Conservation (phyloP, 805 yeast genomes). For the Metschnikowia similis region DNA sequence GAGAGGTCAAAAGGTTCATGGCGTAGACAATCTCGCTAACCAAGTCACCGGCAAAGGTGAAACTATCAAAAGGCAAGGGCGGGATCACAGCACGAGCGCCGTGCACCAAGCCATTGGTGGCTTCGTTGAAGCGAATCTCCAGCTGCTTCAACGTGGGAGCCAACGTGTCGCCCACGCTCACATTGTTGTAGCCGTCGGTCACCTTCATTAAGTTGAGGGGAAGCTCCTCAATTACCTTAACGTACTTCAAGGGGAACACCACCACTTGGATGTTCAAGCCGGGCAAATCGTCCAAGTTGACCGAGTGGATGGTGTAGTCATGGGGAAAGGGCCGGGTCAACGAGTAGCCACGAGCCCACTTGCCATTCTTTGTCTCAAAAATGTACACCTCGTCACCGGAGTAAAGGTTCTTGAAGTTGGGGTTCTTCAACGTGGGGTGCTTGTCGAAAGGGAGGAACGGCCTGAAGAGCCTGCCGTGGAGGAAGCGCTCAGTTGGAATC, state of each 20-base stretch:
- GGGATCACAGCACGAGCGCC: slow-evolving; percentile 31
- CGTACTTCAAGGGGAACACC: slow-evolving; percentile 57
- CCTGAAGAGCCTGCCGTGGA: slow-evolving; percentile 35
- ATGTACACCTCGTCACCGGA: slow-evolving; percentile 77
- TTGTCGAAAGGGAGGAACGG: slow-evolving; percentile 41
- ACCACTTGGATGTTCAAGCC: slow-evolving; percentile 50
- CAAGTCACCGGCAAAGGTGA: slow-evolving; percentile 38
- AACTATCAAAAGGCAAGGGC: slow-evolving; percentile 49
- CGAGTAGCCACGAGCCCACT: slow-evolving; percentile 80
- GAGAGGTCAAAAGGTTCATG: slow-evolving; percentile 54
- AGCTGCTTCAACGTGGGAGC: slow-evolving; percentile 34
- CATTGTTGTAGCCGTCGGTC: slow-evolving; percentile 29
- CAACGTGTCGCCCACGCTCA: slow-evolving; percentile 15
- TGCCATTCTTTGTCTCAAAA: slow-evolving; percentile 56
- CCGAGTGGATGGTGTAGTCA: slow-evolving; percentile 59
- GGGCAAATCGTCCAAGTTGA: slow-evolving; percentile 60
- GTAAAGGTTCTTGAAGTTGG: slow-evolving; percentile 49
- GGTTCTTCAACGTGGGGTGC: slow-evolving; percentile 34
- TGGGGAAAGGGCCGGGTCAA: slow-evolving; percentile 65
- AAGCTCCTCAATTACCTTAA: slow-evolving; percentile 41
- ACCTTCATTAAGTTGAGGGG: slow-evolving; percentile 30
- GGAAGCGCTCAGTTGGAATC: slow-evolving; percentile 34
- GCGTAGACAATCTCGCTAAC: slow-evolving; percentile 57
- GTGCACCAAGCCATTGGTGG: slow-evolving; percentile 17
- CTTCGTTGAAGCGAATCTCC: slow-evolving; percentile 23